Evolutionary conservation across 495 filamentous ascomycete genomes (phyloP), one percentile per base, ranked within the genome.

Genomic region (Tuber microsphaerosporum): DNA sequence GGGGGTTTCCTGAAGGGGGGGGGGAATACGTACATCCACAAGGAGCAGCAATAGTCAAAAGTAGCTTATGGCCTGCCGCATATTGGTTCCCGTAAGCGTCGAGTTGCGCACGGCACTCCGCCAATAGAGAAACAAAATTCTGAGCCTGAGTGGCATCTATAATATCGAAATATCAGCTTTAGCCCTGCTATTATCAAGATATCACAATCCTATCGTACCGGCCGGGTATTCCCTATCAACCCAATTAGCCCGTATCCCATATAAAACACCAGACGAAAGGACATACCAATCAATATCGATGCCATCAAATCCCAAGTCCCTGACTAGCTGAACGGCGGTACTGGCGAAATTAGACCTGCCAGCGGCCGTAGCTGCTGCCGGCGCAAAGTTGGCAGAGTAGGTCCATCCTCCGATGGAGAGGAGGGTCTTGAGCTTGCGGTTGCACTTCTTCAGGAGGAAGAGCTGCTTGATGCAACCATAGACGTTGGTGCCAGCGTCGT

Each of bases 371-470:
- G 89, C 90, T 6, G 92, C 89, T 0, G 94, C 92, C 56, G 86
- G 87, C 31, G 89, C 87, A 83, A 99, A 97, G 84, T 97, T 96
- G 82, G 88, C 84, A 72, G 92, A 92, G 84, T 97, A 98, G 0
- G 94, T 97, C 95, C 96, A 98, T 43, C 95, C 95, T 75, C 95
- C 95, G 77, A 99, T 95, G 70, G 92, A 96, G 19, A 99, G 89
- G 16, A 98, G 87, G 9, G 97, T 87, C 84, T 98, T 97, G 69
- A 99, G 86, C 82, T 96, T 90, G 73, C 95, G 90, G 84, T 98
- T 90, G 75, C 88, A 86, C 82, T 91, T 91, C 87, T 99, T 99
- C 48, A 94, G 89, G 41, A 99, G 87, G 85, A 91, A 93, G 34
- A 99, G 89, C 86, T 98, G 95, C 87, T 98, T 99, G 65, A 94